Conservation (phyloP, 768 basidiomycete genomes). For the Clavaria fumosa region DNA sequence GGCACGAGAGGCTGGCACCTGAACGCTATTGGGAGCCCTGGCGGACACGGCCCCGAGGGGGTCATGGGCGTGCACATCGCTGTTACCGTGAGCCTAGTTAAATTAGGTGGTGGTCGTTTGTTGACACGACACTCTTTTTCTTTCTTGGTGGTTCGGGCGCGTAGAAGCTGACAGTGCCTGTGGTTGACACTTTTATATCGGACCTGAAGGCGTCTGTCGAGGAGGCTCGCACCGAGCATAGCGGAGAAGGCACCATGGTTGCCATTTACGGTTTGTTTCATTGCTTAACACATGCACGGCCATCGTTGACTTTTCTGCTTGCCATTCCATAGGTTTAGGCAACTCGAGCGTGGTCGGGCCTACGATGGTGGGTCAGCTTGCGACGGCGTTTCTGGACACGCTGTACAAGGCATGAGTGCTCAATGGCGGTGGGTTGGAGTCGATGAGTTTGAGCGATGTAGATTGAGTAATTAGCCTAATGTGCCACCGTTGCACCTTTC, state of each 20-base stretch:
- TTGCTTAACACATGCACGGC: not conserved
- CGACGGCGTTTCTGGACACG: constrained; percentile 68
- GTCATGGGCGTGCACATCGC: constrained; percentile 70
- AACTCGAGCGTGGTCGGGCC: constrained; percentile 73
- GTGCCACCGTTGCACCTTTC: too few species aligned
- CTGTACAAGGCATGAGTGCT: constrained; percentile 54
- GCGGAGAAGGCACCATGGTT: constrained; percentile 79
- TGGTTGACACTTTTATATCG: constrained; percentile 63
- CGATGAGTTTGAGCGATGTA: too few species aligned
- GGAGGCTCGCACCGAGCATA: constrained; percentile 49
- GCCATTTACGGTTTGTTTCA: constrained; percentile 63
- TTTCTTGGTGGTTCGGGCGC: constrained; percentile 5
- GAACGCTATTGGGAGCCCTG: constrained; percentile 56
- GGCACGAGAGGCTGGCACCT: constrained; percentile 79
- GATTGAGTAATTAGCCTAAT: too few species aligned
- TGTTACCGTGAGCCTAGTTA: constrained; percentile 61
- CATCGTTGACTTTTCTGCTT: constrained; percentile 1
- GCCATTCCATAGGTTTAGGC: constrained; percentile 49
- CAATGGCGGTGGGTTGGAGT: not conserved
- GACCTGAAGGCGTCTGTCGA: constrained; percentile 70
- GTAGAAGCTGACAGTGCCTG: constrained; percentile 65
- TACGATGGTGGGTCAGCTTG: constrained; percentile 60
- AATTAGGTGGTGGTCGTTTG: too few species aligned
- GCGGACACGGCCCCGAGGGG: not conserved
- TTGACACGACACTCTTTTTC: not conserved